Evolutionary conservation across 805 yeast species (phyloP).

Genomic region (Blastobotrys chiropterorum): DNA sequence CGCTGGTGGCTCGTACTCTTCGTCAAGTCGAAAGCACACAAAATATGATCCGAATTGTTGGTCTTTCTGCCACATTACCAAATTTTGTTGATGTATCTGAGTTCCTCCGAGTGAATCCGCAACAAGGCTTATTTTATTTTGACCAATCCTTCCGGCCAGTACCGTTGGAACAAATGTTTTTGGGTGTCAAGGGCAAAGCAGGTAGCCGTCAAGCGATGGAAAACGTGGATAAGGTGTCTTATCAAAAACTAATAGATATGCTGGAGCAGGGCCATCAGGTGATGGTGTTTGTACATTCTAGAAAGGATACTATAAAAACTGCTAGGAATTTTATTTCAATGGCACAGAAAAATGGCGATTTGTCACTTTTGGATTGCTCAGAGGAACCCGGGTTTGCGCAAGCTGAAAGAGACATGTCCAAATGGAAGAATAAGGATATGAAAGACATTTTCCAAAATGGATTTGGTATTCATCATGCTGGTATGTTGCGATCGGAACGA

Average conservation of each 20-base stretch:
- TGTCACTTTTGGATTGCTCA: constrained; percentile 49
- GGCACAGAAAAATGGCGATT: constrained; percentile 60
- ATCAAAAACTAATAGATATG: constrained; percentile 66
- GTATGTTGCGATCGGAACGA: constrained; percentile 87
- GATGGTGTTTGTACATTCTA: constrained; percentile 93
- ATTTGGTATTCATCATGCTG: constrained; percentile 95
- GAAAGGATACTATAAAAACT: constrained; percentile 86
- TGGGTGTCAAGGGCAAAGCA: constrained; percentile 83
- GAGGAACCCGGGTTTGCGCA: constrained; percentile 25
- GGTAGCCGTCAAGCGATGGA: constrained; percentile 66
- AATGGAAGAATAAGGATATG: constrained; percentile 67
- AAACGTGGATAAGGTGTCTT: constrained; percentile 67
- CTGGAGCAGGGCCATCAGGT: constrained; percentile 73
- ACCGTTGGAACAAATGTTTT: constrained; percentile 79
- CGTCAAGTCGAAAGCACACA: constrained; percentile 94
- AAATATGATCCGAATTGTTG: constrained; percentile 88
- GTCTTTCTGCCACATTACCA: constrained; percentile 90
- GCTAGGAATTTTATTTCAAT: constrained; percentile 64
- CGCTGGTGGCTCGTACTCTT: constrained; percentile 87
- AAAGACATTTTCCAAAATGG: constrained; percentile 76
- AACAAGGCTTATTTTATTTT: constrained; percentile 89
- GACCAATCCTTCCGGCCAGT: constrained; percentile 92
- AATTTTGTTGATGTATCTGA: constrained; percentile 92
- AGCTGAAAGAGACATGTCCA: constrained; percentile 58
- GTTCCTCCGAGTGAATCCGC: constrained; percentile 77